These are phyloP conservation scores for Amoebophrya sp. DNA, from an alignment of 169 alveolate species.

Conservation along the genomic window DNA sequence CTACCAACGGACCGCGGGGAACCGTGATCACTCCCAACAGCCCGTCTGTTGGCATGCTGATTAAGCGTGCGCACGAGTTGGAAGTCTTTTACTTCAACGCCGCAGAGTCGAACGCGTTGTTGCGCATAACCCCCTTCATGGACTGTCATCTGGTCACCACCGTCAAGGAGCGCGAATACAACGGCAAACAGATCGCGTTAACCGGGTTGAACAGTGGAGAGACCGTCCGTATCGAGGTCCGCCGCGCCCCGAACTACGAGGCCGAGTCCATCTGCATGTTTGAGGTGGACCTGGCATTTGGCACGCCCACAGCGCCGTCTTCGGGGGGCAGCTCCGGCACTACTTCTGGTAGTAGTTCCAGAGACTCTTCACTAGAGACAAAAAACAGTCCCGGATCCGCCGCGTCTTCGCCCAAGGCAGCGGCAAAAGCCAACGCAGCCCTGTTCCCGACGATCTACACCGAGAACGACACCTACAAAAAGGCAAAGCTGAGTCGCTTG, in stretches of 20 bases:
- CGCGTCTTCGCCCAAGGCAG: neutral
- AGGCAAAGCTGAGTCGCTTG: neutral
- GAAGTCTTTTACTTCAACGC: neutral
- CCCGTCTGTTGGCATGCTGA: neutral
- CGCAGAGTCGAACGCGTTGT: neutral
- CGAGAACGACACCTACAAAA: neutral
- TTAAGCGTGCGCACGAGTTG: neutral
- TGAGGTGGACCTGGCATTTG: neutral
- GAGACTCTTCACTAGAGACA: neutral
- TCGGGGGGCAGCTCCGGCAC: neutral
- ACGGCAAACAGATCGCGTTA: neutral
- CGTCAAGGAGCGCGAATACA: neutral
- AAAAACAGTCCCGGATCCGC: neutral
- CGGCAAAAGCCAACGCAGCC: neutral
- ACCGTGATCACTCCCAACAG: neutral
- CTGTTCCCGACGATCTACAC: neutral
- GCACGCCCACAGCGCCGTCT: too few relatives aligned
- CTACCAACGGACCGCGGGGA: too few relatives aligned
- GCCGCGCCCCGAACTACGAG: neutral
- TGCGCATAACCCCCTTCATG: neutral
- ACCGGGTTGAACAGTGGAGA: neutral
- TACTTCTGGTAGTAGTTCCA: neutral
- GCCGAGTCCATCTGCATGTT: neutral
- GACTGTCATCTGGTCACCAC: conserved; percentile 1
- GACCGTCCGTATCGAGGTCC: neutral